A percentile compares a stretch with the other conserved stretches of the same genome.
Conservation (phyloP, 1,284 basidiomycete species). For the Sporisorium scitamineum region DNA sequence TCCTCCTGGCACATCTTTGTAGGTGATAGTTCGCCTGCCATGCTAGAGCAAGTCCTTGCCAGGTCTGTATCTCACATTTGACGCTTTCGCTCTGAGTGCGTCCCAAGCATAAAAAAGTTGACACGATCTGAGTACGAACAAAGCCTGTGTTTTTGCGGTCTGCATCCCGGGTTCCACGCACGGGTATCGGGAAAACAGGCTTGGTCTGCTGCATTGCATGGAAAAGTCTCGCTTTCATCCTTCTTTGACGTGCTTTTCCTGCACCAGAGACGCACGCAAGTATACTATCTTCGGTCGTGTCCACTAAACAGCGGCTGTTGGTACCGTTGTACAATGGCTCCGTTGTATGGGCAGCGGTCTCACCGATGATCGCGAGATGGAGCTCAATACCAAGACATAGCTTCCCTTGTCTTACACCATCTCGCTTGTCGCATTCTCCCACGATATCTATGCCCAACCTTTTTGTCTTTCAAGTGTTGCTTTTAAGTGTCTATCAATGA, state of each 20-base stretch:
- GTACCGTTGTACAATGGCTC: background rate
- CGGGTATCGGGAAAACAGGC: background rate
- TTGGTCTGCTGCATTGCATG: background rate
- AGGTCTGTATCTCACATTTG: too few relatives aligned
- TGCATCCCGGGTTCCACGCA: background rate
- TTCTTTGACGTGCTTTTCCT: background rate
- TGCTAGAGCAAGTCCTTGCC: too few relatives aligned
- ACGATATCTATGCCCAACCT: background rate
- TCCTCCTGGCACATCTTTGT: too few relatives aligned
- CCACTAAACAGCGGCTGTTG: background rate
- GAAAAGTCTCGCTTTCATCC: background rate
- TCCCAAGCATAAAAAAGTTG: too few relatives aligned
- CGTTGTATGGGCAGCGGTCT: background rate
- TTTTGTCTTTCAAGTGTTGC: background rate
- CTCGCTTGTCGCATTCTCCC: conserved; percentile 7
- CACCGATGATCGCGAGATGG: conserved; percentile 3
- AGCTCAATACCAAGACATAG: background rate
- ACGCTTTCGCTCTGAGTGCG: too few relatives aligned
- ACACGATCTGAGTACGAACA: too few relatives aligned
- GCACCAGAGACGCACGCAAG: background rate
- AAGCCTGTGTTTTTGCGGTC: too few relatives aligned
- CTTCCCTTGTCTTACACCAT: background rate
- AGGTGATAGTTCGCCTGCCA: too few relatives aligned
- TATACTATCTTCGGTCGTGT: too few relatives aligned
- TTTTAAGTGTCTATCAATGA: background rate